phyloP scores from a whole-genome alignment of 495 filamentous ascomycete genomes.

The Penicillium ochrochloron region DNA sequence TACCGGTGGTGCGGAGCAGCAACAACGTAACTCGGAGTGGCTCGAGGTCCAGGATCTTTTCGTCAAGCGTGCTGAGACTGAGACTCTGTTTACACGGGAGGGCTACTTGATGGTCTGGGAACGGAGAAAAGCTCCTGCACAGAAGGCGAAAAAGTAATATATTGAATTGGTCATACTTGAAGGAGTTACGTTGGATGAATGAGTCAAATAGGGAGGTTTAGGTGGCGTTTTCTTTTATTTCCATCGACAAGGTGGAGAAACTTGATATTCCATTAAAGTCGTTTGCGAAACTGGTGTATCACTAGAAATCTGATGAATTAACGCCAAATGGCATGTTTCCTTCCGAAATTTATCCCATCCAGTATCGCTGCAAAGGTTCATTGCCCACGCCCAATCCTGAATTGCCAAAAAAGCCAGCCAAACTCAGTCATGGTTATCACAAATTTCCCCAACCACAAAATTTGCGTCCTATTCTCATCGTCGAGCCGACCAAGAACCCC shows the following conservation, averaged over 20 bases:
- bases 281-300: conserved; percentile 7
- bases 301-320: conserved; percentile 17
- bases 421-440: conserved; percentile 22
- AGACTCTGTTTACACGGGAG: conserved; percentile 90
- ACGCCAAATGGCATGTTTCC: conserved; percentile 3
- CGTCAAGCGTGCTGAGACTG: conserved; percentile 82
- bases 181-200: conserved; percentile 4
- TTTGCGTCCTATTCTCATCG: conserved; percentile 50
- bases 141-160: conserved; percentile 46
- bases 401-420: neutral
- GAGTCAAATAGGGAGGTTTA: neutral
- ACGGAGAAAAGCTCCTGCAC: conserved; percentile 63
- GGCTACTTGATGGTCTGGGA: conserved; percentile 98
- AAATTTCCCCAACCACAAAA: conserved; percentile 54
- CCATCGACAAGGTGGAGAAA: neutral
- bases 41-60: conserved; percentile 92
- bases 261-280: neutral
- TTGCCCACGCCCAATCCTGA: neutral
- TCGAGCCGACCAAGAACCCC: conserved; percentile 47
- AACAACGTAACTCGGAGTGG: conserved; percentile 69
- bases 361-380: neutral
- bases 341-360: neutral
- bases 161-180: neutral
- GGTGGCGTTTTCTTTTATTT: neutral
- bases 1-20: conserved; percentile 38